Evolutionary conservation across 2,329 filamentous ascomycete species (phyloP).

Genomic region (Calonectria pteridis): DNA sequence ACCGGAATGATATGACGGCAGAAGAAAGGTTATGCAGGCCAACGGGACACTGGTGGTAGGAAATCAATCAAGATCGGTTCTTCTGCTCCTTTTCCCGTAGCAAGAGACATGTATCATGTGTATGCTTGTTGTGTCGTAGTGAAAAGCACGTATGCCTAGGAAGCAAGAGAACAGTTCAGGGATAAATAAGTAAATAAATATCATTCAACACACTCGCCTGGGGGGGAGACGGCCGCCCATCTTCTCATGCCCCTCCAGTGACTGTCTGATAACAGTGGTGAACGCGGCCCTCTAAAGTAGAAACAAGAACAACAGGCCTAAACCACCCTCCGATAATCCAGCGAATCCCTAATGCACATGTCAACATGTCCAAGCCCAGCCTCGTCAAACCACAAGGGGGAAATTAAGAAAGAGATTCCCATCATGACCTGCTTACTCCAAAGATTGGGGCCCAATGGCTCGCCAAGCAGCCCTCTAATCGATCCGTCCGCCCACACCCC

Average conservation of each 20-base stretch:
- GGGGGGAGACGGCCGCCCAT: background rate
- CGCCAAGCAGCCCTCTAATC: constrained; percentile 3
- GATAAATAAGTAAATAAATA: background rate
- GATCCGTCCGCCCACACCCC: background rate
- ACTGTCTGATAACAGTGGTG: constrained; percentile 5
- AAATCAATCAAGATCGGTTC: background rate
- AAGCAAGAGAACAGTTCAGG: too few species aligned
- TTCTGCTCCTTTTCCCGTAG: background rate
- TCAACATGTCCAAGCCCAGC: constrained; percentile 7
- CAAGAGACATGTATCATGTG: background rate
- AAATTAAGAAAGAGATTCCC: constrained; percentile 27
- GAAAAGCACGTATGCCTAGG: background rate
- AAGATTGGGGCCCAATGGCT: background rate
- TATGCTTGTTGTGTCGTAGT: background rate
- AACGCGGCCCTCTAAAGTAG: background rate
- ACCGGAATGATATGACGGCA: background rate
- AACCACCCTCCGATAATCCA: background rate
- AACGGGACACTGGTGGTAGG: background rate
- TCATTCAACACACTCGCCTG: constrained; percentile 1
- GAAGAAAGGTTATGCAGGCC: background rate
- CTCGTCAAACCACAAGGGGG: background rate
- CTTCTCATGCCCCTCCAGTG: background rate
- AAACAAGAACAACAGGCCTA: background rate
- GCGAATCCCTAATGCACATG: constrained; percentile 7
- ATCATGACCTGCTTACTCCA: constrained; percentile 5